phyloP scores from a whole-genome alignment of 2,329 filamentous ascomycete species.

The Colletotrichum sp. region DNA sequence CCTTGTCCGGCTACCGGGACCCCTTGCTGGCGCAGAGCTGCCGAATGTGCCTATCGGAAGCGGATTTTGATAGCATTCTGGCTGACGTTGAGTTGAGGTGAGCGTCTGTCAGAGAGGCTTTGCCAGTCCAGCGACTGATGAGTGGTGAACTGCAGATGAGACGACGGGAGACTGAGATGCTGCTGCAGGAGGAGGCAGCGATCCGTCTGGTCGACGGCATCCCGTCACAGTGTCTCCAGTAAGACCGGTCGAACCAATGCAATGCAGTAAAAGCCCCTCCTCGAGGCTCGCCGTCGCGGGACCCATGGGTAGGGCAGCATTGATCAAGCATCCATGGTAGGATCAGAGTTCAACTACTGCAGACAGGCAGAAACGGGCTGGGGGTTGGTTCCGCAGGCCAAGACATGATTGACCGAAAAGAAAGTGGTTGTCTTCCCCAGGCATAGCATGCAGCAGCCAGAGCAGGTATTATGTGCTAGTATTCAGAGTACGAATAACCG shows the following conservation, averaged over 20 bases:
- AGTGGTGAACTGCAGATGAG: not conserved
- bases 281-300: not conserved
- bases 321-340: not conserved
- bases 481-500: not conserved
- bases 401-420: conserved; percentile 4
- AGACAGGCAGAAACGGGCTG: not conserved
- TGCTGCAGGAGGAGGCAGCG: not conserved
- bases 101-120: not conserved
- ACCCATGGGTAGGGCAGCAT: not conserved
- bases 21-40: not conserved
- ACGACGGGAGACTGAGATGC: not conserved
- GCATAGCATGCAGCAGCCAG: not conserved
- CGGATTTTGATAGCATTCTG: not conserved
- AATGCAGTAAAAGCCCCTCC: not conserved
- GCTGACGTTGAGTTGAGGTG: not conserved
- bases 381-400: not conserved
- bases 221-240: not conserved
- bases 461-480: not conserved
- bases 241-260: not conserved
- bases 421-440: not conserved
- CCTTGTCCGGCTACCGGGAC: not conserved
- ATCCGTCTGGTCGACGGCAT: not conserved
- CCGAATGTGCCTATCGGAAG: not conserved
- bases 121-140: not conserved
- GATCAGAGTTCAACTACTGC: not conserved